These are phyloP conservation scores for Colletotrichum theobromicola DNA, from an alignment of 2,329 filamentous ascomycete species.

Conservation along the genomic window DNA sequence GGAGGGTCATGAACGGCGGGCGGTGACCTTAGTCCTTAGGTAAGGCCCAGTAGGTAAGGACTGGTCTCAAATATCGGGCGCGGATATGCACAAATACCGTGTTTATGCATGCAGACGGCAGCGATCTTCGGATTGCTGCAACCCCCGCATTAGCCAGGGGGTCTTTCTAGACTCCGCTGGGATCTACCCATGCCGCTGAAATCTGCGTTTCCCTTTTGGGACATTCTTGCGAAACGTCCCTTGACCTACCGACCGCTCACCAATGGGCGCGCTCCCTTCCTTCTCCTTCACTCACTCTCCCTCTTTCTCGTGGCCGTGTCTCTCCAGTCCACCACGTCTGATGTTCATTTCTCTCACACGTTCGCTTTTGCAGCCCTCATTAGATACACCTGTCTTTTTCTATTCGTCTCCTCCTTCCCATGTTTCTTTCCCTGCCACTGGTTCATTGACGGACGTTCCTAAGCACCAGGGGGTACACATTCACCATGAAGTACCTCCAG, in stretches of 20 bases:
- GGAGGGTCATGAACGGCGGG: not conserved
- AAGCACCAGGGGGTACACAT: not conserved
- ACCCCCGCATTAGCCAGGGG: conserved; percentile 16
- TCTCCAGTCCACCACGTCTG: not conserved
- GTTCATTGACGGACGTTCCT: not conserved
- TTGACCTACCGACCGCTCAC: conserved; percentile 3
- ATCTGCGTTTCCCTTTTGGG: conserved; percentile 23
- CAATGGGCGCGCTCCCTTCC: not conserved
- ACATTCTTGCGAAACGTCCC: conserved; percentile 27
- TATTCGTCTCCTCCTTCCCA: not conserved
- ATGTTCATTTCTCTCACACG: not conserved
- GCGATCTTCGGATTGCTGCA: conserved; percentile 18
- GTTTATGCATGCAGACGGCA: not conserved
- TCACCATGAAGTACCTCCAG: not conserved
- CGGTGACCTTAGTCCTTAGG: no score
- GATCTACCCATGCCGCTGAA: conserved; percentile 5
- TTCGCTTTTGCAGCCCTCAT: not conserved
- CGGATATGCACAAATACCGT: not conserved
- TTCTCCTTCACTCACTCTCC: not conserved
- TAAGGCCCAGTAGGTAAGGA: no score
- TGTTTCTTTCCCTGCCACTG: not conserved
- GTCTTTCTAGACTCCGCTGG: conserved; percentile 4
- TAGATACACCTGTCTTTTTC: not conserved
- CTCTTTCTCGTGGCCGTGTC: not conserved
- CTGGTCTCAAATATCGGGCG: not conserved